Evolutionary conservation across 2,329 filamentous ascomycete genomes (phyloP), one percentile per base, ranked within the genome.

Genomic region (Pyrenophora seminiperda): DNA sequence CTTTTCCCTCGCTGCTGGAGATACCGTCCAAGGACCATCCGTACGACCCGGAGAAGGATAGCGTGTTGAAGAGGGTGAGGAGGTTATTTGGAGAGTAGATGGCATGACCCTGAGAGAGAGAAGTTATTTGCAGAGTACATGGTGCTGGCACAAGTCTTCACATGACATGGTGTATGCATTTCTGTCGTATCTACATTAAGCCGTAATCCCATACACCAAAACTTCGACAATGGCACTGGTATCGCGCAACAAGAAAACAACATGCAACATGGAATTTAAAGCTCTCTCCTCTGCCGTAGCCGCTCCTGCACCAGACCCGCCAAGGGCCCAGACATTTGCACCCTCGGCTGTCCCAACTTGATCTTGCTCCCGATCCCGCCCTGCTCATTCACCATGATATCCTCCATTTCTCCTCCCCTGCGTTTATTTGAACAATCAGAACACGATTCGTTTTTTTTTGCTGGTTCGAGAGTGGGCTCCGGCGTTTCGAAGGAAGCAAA

Each of bases 11-110:
- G 17, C 83, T 99, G 46, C 85, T 99, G 50, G 94, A 99, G 76
- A 97, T 99, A 54, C 94, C 94, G 18, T 96, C 91, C 77, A 99
- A 99, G 81, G 94, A 99, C 74, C 94, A 99, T 73, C 94, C 94
- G 2, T 99, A 99, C 71, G 93, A 99, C 67, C 94, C 94, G 0
- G 94, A 99, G 77, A 99, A 99, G 80, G 94, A 99, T 75, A 97
- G 93, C 70, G 93, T 99, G 34, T 75, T 99, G 76, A 89, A 92
- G 77, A 83, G 94, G 61, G 94, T 99, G 59, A 79, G 84, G 72
- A 84, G 86, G 66, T 68, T 90, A 57, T 88, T 88, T 75, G 85
- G 85, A 60, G 85, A 92, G 78, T 92, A 83, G 72, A 40, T 7
- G 1, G 29, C n/a, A 99, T 71, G 93, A 99, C 67, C 94, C 94